phyloP scores from a whole-genome alignment of 2,329 filamentous ascomycete species.

The Trichoderma polysporum region DNA sequence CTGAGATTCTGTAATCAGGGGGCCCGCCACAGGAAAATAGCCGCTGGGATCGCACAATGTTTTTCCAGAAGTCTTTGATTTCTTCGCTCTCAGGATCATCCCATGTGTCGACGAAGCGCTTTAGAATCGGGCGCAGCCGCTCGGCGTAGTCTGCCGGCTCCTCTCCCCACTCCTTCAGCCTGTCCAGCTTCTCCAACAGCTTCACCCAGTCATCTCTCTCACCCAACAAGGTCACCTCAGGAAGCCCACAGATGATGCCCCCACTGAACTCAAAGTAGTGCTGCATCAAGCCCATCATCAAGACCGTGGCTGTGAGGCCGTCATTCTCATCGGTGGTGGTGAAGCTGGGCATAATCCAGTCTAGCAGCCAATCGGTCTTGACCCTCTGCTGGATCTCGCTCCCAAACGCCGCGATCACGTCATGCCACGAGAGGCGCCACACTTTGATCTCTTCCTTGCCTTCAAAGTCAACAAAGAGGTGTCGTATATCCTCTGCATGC shows the following conservation, averaged over 20 bases:
- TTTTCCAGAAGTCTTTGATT: constrained; percentile 43
- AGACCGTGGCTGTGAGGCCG: constrained; percentile 40
- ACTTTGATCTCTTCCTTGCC: constrained; percentile 43
- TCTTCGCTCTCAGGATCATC: constrained; percentile 37
- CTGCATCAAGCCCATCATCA: constrained; percentile 47
- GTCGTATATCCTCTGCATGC: constrained; percentile 46
- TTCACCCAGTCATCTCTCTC: constrained; percentile 40
- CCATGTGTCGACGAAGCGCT: constrained; percentile 46
- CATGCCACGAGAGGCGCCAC: constrained; percentile 27
- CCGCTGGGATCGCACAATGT: constrained; percentile 40
- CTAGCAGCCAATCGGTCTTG: constrained; percentile 40
- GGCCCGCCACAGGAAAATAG: constrained; percentile 32
- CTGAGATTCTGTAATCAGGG: constrained; percentile 41
- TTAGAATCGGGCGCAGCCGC: constrained; percentile 45
- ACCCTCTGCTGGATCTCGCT: constrained; percentile 41
- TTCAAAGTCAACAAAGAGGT: constrained; percentile 46
- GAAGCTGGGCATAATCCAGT: constrained; percentile 46
- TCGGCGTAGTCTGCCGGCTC: constrained; percentile 42
- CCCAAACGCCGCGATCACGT: constrained; percentile 36
- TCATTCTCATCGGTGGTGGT: constrained; percentile 42
- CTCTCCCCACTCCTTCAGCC: constrained; percentile 43
- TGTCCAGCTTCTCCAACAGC: constrained; percentile 44
- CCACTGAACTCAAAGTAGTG: constrained; percentile 40
- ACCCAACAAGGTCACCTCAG: constrained; percentile 43
- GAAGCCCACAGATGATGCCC: constrained; percentile 43